Evolutionary conservation across 805 yeast species (phyloP), one percentile per base, ranked within the genome.

Genomic region (Kodamaea nitidulidarum): DNA sequence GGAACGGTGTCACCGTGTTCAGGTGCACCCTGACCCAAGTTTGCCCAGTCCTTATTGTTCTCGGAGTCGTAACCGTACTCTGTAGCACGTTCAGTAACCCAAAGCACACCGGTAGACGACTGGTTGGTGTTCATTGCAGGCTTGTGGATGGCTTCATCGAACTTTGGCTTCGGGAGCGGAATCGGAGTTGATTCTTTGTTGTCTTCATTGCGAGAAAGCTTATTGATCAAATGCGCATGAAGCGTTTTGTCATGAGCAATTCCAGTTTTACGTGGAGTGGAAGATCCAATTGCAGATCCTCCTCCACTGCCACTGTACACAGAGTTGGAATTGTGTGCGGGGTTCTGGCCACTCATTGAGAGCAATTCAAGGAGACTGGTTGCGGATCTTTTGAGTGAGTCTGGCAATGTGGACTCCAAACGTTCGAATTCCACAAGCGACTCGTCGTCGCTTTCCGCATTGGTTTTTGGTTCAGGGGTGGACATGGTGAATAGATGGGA

Each of bases 1-100:
- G 76, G 76, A 32, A 77, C 61, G 7, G 71, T 66, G 35, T 73
- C 78, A 15, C 81, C 81, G 39, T 76, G 80, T 52, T 77, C 82
- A 3, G 83, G 82, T 41, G 80, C 78, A 35, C 83, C 83, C 53
- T 77, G 83, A 31, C 83, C 83, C 54, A 77, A 61, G 52, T 77
- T 77, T 27, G 79, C 75, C 82, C 82, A 77, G 9, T 63, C 61
- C 15, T 45, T 48, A 40, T 56, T 60, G 32, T 60, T 60, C 36
- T 65, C 68, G 6, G 61, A 60, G 35, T 62, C 54, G 51, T 62
- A 77, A 0, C 83, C 83, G 51, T 76, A 73, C 44, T 73, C 81
- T 32, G 61, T 57, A 21, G 83, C 83, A 44, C 81, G 62, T 49
- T 77, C 82, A 1, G 83, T 77, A 40, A 76, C 76, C 83, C 83